Evolutionary conservation across 345 rosid genomes (phyloP).

Genomic region (Eucalyptus globulus): DNA sequence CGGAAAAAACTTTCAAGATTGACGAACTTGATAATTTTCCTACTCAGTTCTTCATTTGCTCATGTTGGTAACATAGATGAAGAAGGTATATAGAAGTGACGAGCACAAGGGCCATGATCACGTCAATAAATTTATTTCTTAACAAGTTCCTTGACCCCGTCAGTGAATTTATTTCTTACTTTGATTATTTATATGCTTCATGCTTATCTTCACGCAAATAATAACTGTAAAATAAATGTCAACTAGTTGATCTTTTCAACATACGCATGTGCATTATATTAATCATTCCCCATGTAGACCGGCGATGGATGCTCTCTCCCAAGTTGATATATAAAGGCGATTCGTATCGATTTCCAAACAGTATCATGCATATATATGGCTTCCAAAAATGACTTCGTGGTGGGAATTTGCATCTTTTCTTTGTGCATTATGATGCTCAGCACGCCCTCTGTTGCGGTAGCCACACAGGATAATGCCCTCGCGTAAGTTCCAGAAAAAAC

Average conservation of each 20-base stretch:
- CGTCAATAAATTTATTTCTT: too few species aligned
- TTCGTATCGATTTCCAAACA: neutral
- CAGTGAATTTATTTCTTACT: neutral
- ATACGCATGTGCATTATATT: too few species aligned
- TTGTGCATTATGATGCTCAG: neutral
- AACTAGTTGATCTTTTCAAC: neutral
- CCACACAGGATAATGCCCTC: neutral
- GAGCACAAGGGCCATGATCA: neutral
- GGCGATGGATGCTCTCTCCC: neutral
- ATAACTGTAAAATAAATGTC: neutral
- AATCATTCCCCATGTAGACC: neutral
- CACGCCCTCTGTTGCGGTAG: neutral
- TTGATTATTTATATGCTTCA: neutral
- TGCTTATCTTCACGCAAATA: neutral
- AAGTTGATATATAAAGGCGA: neutral
- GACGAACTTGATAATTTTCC: neutral
- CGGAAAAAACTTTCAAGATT: neutral
- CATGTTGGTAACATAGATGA: neutral
- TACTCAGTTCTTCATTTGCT: neutral
- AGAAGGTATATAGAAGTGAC: neutral
- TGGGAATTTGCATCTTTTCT: neutral
- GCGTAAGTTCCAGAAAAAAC: neutral
- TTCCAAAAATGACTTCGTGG: neutral
- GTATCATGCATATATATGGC: neutral
- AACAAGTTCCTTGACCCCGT: too few species aligned